A percentile compares a stretch with the other conserved stretches of the same genome.
Conservation (phyloP, 805 yeast genomes). For the Saccharomycopsis fodiens region DNA sequence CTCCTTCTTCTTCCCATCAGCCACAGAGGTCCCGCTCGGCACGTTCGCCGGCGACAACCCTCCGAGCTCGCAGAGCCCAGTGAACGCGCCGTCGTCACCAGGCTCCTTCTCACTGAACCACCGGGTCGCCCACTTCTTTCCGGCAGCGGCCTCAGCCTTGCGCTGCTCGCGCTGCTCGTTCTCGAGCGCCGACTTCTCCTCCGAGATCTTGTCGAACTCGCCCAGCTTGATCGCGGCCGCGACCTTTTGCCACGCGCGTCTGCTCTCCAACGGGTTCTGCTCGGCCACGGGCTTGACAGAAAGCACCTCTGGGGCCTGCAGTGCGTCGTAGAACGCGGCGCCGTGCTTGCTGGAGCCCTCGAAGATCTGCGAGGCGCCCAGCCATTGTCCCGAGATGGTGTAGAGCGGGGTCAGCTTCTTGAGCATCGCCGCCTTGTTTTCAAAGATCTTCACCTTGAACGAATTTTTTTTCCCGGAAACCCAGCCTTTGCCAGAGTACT, state of each 20-base stretch:
- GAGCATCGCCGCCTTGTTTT: constrained; percentile 40
- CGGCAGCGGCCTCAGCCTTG: constrained; percentile 59
- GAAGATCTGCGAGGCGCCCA: constrained; percentile 66
- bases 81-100: constrained; percentile 27
- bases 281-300: constrained; percentile 73
- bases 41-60: constrained; percentile 55
- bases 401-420: constrained; percentile 58
- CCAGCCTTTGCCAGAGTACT: constrained; percentile 89
- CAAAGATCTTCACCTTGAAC: constrained; percentile 76
- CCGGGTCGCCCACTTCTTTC: constrained; percentile 64
- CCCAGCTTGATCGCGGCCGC: constrained; percentile 78
- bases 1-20: constrained; percentile 28
- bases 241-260: constrained; percentile 85
- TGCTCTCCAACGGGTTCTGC: constrained; percentile 75
- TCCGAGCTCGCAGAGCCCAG: constrained; percentile 38
- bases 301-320: constrained; percentile 44
- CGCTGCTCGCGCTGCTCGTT: constrained; percentile 79
- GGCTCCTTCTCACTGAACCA: constrained; percentile 60
- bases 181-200: constrained; percentile 73
- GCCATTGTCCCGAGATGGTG: constrained; percentile 91
- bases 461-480: constrained; percentile 91
- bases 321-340: constrained; percentile 59
- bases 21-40: constrained; percentile 55
- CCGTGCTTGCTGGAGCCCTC: constrained; percentile 37
- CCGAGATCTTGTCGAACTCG: constrained; percentile 67